phyloP scores from a whole-genome alignment of 208 protist genomes.

The Crithidia sp. region DNA sequence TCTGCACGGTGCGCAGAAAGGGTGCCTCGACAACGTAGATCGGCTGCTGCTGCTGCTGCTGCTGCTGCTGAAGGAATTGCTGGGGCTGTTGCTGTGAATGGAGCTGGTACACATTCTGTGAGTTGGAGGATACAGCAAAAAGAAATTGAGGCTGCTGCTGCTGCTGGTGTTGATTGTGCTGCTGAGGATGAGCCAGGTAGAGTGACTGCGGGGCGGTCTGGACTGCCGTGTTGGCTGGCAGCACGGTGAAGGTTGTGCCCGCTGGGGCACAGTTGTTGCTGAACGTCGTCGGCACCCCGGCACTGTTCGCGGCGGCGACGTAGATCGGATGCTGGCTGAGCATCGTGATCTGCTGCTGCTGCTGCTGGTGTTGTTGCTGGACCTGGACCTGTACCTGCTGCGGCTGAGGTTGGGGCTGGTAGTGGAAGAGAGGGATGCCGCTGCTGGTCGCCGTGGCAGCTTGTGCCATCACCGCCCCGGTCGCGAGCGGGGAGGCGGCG shows the following conservation, averaged over 20 bases:
- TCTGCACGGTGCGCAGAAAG: slow-evolving; percentile 13
- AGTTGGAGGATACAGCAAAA: slow-evolving; percentile 22
- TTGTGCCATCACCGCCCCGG: neutral
- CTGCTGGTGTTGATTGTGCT: neutral
- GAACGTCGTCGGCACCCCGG: neutral
- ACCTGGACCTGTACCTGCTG: neutral
- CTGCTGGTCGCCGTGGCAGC: neutral
- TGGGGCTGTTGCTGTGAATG: slow-evolving; percentile 6
- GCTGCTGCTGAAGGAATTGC: slow-evolving; percentile 4
- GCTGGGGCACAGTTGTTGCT: slow-evolving; percentile 1
- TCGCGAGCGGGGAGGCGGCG: slow-evolving; percentile 7
- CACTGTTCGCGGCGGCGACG: slow-evolving; percentile 2
- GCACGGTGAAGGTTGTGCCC: slow-evolving; percentile 6
- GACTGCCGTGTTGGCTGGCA: slow-evolving; percentile 1
- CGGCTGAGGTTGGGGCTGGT: slow-evolving; percentile 8
- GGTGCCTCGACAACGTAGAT: slow-evolving; percentile 22
- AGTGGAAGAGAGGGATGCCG: slow-evolving; percentile 5
- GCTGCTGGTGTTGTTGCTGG: slow-evolving; percentile 2
- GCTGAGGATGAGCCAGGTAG: neutral
- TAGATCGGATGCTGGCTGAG: slow-evolving; percentile 19
- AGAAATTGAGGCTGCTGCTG: slow-evolving; percentile 16
- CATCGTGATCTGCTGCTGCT: slow-evolving; percentile 10
- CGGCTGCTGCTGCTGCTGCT: slow-evolving; percentile 28
- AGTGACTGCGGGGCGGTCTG: slow-evolving; percentile 10
- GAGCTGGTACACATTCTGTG: slow-evolving; percentile 14